Evolutionary conservation across 2,329 filamentous ascomycete genomes (phyloP), one percentile per base, ranked within the genome.

Genomic region (Shiraia bambusicola): DNA sequence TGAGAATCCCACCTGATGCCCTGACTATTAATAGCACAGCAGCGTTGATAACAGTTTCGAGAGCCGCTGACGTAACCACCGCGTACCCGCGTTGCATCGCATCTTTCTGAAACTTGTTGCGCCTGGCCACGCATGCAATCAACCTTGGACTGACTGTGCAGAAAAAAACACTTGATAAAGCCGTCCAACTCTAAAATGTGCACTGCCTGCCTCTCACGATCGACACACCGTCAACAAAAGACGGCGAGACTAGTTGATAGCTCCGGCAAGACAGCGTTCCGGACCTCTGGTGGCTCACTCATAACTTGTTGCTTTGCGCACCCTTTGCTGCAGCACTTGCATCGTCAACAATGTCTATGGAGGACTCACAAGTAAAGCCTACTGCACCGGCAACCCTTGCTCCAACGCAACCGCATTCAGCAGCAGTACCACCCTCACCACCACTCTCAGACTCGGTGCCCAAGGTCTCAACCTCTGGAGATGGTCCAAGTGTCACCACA

Each of bases 381-480:
- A 43, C 40, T 13, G 42, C 45, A 19, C 16, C 42, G 14, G 40
- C 46, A 14, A 40, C 49, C 24, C 42, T 42, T 12, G 24, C 54
- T 14, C 34, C 50, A 9, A 27, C 44, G 24, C 38, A 44, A 24
- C 52, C 47, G 25, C 39, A 40, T n/a, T n/a, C 47, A 37, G 36
- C 42, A 28, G 29, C 52, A 35, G 53, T 52, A 32, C 48, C 50
- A 11, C 54, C 57, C 30, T 59, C 59, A 30, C 56, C 60, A 26
- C 58, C 62, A 32, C 47, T 51, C 14, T 61, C 62, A 16, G 54
- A 52, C 28, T 48, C 50, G 4, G 52, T 52, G 3, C 34, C 50
- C 33, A 58, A 54, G 25, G 19, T 42, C 6, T 51, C 50, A 9
- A 52, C 45, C 12, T 58, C 60, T 6, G 24, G 45, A n/a, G 48